Conservation (phyloP, 495 filamentous ascomycete genomes). For the Aspergillus homomorphus region DNA sequence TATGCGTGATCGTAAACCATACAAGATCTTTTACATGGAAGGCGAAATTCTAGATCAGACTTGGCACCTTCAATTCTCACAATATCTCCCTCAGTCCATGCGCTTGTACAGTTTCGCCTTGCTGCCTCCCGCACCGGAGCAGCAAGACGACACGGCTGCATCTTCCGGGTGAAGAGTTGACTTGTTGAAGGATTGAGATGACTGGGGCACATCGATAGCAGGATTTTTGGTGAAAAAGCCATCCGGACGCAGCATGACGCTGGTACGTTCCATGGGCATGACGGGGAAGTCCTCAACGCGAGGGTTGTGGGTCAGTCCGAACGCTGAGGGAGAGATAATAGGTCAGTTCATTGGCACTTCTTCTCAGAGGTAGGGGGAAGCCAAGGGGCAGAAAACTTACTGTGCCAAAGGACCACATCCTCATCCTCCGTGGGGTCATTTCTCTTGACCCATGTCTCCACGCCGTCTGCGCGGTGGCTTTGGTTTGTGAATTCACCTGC, state of each 20-base stretch:
- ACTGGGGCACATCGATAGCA: constrained; percentile 67
- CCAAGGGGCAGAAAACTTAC: constrained; percentile 21
- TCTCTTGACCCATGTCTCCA: constrained; percentile 52
- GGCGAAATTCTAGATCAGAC: background rate
- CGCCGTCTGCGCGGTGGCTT: constrained; percentile 59
- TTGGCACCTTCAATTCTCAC: background rate
- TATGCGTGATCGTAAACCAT: background rate
- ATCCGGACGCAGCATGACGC: constrained; percentile 64
- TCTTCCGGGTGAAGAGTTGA: constrained; percentile 35
- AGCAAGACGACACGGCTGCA: constrained; percentile 22
- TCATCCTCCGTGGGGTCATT: constrained; percentile 49
- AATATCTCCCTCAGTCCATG: constrained; percentile 22
- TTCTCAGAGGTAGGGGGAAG: no score
- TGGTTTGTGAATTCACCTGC: constrained; percentile 89
- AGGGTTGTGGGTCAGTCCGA: constrained; percentile 61
- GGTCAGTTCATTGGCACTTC: constrained; percentile 5
- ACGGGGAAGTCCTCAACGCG: constrained; percentile 62
- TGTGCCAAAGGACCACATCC: constrained; percentile 58
- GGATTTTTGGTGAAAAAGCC: constrained; percentile 77
- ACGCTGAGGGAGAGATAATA: constrained; percentile 32
- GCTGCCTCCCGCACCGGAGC: constrained; percentile 21
- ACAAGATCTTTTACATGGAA: background rate
- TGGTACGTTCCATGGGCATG: constrained; percentile 62
- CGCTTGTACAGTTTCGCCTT: constrained; percentile 41
- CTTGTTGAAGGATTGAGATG: constrained; percentile 39